These are phyloP conservation scores for Sarocladium oryzae DNA, from an alignment of 2,329 filamentous ascomycete genomes.

Conservation along the genomic window DNA sequence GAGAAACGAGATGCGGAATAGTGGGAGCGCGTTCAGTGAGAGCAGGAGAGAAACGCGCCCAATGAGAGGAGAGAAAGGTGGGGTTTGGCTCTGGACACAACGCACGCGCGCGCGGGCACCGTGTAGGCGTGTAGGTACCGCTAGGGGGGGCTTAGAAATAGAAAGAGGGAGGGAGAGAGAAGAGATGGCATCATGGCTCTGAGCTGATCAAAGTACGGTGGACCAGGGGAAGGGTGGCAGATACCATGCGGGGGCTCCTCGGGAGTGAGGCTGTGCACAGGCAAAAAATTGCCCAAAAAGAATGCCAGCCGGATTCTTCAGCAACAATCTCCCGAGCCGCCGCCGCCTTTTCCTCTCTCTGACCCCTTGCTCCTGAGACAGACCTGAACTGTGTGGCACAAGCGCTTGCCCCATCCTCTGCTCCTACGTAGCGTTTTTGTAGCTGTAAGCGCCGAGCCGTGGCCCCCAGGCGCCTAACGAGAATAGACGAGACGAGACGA, in stretches of 20 bases:
- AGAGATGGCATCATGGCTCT: no score
- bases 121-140: no score
- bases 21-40: no score
- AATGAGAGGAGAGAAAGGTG: not conserved
- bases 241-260: no score
- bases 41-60: not conserved
- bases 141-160: no score
- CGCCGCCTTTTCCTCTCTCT: not conserved
- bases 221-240: no score
- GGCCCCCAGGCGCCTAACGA: not conserved
- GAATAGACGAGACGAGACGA: conserved; percentile 9
- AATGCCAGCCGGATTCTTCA: not conserved
- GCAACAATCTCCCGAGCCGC: not conserved
- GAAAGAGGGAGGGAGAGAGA: no score
- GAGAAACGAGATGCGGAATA: not conserved
- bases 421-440: no score
- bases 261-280: conserved; percentile 8
- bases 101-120: no score
- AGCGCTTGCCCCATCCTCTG: not conserved
- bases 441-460: conserved; percentile 1
- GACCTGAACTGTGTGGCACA: not conserved
- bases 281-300: no score
- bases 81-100: no score
- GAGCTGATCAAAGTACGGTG: no score
- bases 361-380: not conserved